phyloP scores from a whole-genome alignment of 78 protist species.

The Bodo saltans region DNA sequence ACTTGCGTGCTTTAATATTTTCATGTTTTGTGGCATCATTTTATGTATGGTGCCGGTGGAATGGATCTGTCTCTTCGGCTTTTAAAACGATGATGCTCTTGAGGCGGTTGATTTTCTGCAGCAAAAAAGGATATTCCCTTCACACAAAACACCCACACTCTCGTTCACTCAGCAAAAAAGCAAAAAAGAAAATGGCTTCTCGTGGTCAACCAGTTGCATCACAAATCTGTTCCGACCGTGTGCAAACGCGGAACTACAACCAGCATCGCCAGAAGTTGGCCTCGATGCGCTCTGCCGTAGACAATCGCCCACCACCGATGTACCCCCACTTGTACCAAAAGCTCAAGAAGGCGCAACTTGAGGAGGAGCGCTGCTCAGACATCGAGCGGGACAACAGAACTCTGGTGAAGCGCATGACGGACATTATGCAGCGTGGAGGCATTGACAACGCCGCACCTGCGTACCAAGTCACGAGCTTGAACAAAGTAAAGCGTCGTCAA shows the following conservation, averaged over 20 bases:
- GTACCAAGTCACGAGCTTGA: not conserved
- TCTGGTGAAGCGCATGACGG: slow-evolving; percentile 28
- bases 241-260: not conserved
- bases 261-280: not conserved
- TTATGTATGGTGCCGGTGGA: too few species aligned
- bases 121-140: too few species aligned
- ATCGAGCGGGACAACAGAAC: slow-evolving; percentile 33
- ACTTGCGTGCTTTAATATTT: too few species aligned
- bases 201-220: too few species aligned
- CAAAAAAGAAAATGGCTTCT: too few species aligned
- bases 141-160: too few species aligned
- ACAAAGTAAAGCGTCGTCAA: not conserved
- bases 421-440: slow-evolving; percentile 25
- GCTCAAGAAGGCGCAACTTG: slow-evolving; percentile 27
- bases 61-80: too few species aligned
- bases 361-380: slow-evolving; percentile 18
- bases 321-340: slow-evolving; percentile 28
- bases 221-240: too few species aligned
- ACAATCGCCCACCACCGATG: slow-evolving; percentile 4
- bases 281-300: not conserved
- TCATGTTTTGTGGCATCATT: too few species aligned
- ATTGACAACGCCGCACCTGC: not conserved
- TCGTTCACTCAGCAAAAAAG: too few species aligned
- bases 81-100: too few species aligned
- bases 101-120: too few species aligned